Base-by-base conservation (phyloP, 106 monocot genomes). In the Apostasia shenzhenica region DNA sequence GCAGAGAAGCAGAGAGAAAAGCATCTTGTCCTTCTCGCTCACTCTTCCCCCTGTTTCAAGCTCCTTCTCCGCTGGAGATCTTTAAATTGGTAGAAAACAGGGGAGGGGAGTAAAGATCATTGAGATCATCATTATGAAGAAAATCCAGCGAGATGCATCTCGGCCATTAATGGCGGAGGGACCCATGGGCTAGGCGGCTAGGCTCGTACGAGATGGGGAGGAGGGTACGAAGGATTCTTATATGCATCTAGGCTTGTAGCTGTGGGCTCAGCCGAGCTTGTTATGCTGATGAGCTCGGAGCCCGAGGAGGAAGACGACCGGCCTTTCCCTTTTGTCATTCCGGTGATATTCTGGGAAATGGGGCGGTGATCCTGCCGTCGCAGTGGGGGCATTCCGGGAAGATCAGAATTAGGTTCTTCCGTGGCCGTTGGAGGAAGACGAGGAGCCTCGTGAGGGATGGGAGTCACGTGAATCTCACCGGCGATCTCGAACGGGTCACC, bases 341-440 rank as follows among this genome's bases (percentile, higher is more conserved):
- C 45, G 13, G 62, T 63, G 62, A 63, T 63, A 63, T 45, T 63
- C 45, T 63, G 62, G 62, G 62, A 39, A 63, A 43, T n/a, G 13
- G 45, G 62, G 62, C 1, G 10, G 44, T 0, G 8, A 4, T 8
- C 8, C 50, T 50, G 50, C 4, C 8, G 6, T 5, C 8, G 50
- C 4, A 8, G 4, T 50, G 6, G 8, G 50, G 50, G 50, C 50
- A 8, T 50, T 50, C 50, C 50, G 50, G 8, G 50, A 50, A 5
- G 50, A 8, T 26, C 26, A 26, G 26, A 26, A 26, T 26, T 26
- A 26, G 26, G 26, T 26, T 26, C 26, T 26, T 26, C 26, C 26
- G 26, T 26, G 26, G 26, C 26, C 26, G 26, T 26, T 26, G 26
- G 26, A 26, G 26, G 26, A 26, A 26, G 26, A 26, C 26, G 26